Percentiles rank a stretch among this genome's conserved stretches.
Conservation (phyloP, 495 filamentous ascomycete species). For the Margaritispora aquatica region DNA sequence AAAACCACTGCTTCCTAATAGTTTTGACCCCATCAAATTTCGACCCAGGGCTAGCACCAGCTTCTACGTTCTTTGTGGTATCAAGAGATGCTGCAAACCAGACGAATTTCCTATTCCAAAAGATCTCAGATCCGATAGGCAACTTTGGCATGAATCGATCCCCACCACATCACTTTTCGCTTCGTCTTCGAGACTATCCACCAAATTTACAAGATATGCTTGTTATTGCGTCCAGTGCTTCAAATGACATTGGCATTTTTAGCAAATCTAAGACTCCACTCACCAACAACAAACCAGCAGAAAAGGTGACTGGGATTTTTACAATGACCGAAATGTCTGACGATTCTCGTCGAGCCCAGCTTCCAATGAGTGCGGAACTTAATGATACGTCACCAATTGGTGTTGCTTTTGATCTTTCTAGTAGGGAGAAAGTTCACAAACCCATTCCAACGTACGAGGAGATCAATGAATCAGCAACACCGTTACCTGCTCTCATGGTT, state of each 20-base stretch:
- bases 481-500: constrained; percentile 79
- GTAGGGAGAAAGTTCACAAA: constrained; percentile 66
- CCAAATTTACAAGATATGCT: constrained; percentile 74
- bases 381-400: constrained; percentile 76
- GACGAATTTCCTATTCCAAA: constrained; percentile 58
- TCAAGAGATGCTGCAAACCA: constrained; percentile 46
- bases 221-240: constrained; percentile 74
- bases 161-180: constrained; percentile 69
- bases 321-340: constrained; percentile 65
- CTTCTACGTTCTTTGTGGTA: constrained; percentile 69
- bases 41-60: constrained; percentile 48
- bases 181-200: constrained; percentile 68
- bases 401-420: constrained; percentile 73
- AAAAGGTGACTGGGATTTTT: constrained; percentile 57
- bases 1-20: constrained; percentile 77
- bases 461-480: constrained; percentile 68
- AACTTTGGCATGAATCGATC: constrained; percentile 58
- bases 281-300: constrained; percentile 50
- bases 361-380: constrained; percentile 60
- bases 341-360: constrained; percentile 68
- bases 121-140: constrained; percentile 62
- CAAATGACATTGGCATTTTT: constrained; percentile 69
- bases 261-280: constrained; percentile 64
- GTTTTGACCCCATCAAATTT: constrained; percentile 61
- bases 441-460: constrained; percentile 69